Conservation (phyloP, 2,329 filamentous ascomycete species). For the Colletotrichum costaricense region DNA sequence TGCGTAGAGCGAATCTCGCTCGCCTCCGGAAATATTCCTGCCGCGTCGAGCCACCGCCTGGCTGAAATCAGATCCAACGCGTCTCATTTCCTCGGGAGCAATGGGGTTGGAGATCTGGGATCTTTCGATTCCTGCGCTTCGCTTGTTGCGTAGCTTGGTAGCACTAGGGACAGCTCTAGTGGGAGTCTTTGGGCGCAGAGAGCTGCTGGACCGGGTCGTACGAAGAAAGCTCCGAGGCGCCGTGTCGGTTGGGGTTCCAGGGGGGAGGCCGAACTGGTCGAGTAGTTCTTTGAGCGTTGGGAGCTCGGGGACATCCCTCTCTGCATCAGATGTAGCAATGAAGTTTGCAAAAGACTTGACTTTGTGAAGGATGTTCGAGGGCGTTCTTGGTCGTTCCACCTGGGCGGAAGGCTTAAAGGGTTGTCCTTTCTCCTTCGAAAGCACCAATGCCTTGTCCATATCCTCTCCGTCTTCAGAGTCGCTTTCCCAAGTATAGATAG, state of each 20-base stretch:
- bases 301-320: constrained; percentile 25
- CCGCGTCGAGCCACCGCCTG: background rate
- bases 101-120: constrained; percentile 31
- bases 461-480: constrained; percentile 28
- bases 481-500: constrained; percentile 27
- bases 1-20: background rate
- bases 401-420: background rate
- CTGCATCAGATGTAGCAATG: constrained; percentile 4
- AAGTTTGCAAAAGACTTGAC: constrained; percentile 35
- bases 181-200: constrained; percentile 16
- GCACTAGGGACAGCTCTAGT: constrained; percentile 14
- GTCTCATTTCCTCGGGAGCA: constrained; percentile 23
- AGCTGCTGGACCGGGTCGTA: constrained; percentile 24
- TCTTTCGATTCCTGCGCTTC: constrained; percentile 29
- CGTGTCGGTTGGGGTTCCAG: constrained; percentile 1
- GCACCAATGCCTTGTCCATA: background rate
- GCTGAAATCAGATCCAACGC: constrained; percentile 20
- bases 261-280: constrained; percentile 28
- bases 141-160: constrained; percentile 31
- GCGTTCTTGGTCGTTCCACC: constrained; percentile 12
- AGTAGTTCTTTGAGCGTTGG: constrained; percentile 21
- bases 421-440: background rate
- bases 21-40: background rate
- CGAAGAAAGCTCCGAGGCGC: constrained; percentile 15
- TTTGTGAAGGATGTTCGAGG: constrained; percentile 29